Evolutionary conservation across 495 filamentous ascomycete genomes (phyloP).

Genomic region (Aspergillus indologenus): DNA sequence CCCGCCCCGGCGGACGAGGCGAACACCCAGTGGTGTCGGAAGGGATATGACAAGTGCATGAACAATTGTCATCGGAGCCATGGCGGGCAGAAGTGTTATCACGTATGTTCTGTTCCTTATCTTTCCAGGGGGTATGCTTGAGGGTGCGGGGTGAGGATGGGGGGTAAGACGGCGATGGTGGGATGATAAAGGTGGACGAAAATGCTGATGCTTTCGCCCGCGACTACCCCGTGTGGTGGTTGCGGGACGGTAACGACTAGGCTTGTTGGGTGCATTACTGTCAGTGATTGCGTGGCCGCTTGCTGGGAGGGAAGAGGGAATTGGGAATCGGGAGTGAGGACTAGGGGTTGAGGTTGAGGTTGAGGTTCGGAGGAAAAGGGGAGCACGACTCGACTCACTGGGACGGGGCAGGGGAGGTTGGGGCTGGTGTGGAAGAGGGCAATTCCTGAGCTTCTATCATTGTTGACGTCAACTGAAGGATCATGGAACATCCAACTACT

Average conservation of each 20-base stretch:
- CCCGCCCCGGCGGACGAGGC: background rate
- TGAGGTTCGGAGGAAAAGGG: background rate
- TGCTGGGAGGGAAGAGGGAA: background rate
- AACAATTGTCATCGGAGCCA: background rate
- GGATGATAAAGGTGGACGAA: no score
- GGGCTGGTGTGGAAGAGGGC: background rate
- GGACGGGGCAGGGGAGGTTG: background rate
- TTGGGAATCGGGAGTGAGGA: no score
- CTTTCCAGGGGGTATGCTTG: background rate
- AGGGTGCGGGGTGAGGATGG: background rate
- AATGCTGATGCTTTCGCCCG: no score
- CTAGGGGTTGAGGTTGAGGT: no score
- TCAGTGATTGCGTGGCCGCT: background rate
- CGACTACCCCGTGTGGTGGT: no score
- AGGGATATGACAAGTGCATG: background rate
- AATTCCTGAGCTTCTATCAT: background rate
- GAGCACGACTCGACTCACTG: background rate
- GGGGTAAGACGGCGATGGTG: background rate
- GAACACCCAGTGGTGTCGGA: background rate
- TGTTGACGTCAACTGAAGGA: background rate
- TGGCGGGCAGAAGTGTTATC: background rate
- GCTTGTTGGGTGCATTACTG: conserved; percentile 2
- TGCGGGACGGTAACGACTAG: background rate
- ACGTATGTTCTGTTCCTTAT: background rate
- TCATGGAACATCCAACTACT: background rate